Percentiles rank a stretch among this genome's conserved stretches.
These are phyloP conservation scores for Bertia moriformis DNA, from an alignment of 2,329 filamentous ascomycete species.

Conservation along the genomic window DNA sequence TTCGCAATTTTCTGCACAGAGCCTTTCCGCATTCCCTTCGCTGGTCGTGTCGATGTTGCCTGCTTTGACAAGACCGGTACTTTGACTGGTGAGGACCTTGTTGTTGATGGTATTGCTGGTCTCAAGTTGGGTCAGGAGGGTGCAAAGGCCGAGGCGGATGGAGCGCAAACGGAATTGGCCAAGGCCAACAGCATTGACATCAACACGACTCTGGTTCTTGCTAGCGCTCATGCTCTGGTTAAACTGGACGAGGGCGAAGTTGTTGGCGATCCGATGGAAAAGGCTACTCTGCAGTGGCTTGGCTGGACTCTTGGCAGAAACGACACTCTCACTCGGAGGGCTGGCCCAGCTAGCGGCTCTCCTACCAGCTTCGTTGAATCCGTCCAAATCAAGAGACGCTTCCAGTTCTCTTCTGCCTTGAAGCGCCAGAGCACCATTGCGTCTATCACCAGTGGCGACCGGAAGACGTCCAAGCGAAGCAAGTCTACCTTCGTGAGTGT, in stretches of 20 bases:
- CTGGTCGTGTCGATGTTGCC: constrained; percentile 84
- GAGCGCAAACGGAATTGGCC: constrained; percentile 67
- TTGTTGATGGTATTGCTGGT: constrained; percentile 92
- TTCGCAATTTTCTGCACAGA: constrained; percentile 98
- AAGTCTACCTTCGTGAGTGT: constrained; percentile 85
- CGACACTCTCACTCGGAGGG: constrained; percentile 64
- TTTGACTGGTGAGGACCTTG: constrained; percentile 85
- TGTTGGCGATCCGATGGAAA: constrained; percentile 97
- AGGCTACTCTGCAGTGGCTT: constrained; percentile 76
- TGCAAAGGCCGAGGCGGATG: constrained; percentile 58
- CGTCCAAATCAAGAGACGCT: constrained; percentile 88
- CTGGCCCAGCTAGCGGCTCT: constrained; percentile 16
- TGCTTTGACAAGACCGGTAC: constrained; percentile 99
- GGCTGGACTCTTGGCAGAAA: constrained; percentile 89
- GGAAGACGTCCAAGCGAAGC: constrained; percentile 58
- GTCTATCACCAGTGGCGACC: constrained; percentile 60
- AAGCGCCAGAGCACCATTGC: constrained; percentile 94
- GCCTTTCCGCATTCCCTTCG: constrained; percentile 93
- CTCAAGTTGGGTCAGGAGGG: constrained; percentile 58
- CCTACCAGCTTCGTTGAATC: constrained; percentile 41
- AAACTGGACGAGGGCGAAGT: constrained; percentile 94
- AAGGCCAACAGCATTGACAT: constrained; percentile 56
- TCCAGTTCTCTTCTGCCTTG: constrained; percentile 92
- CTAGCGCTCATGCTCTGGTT: constrained; percentile 87
- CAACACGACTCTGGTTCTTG: constrained; percentile 82